Conservation (phyloP, 2,329 filamentous ascomycete species). For the Colletotrichum gigasporum region DNA sequence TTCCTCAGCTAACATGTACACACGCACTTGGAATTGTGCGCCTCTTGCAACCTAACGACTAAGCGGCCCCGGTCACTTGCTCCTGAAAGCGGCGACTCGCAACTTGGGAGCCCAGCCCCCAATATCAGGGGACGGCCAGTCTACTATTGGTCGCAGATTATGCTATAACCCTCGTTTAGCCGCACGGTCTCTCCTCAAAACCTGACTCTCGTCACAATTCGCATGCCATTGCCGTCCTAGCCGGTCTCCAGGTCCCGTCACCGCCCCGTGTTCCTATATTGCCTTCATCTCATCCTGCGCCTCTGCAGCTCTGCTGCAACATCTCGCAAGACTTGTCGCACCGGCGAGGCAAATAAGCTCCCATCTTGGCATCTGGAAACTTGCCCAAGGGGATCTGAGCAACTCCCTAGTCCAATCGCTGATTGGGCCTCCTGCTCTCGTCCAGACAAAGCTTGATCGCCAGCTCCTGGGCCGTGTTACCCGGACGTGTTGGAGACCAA, state of each 20-base stretch:
- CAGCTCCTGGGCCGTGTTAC: neutral
- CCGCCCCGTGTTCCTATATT: slow-evolving; percentile 12
- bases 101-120: neutral
- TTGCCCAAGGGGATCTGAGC: slow-evolving; percentile 14
- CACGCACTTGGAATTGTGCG: no score
- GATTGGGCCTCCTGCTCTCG: slow-evolving; percentile 1
- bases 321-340: slow-evolving; percentile 16
- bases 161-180: slow-evolving; percentile 13
- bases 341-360: slow-evolving; percentile 16
- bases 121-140: neutral
- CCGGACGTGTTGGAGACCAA: slow-evolving; percentile 6
- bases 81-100: neutral
- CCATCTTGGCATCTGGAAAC: slow-evolving; percentile 29
- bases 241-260: slow-evolving; percentile 16
- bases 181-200: slow-evolving; percentile 22
- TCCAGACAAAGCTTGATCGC: slow-evolving; percentile 15
- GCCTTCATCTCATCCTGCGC: slow-evolving; percentile 26
- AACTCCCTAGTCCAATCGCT: neutral
- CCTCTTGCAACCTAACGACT: neutral
- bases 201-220: slow-evolving; percentile 19
- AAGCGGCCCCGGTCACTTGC: neutral
- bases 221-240: slow-evolving; percentile 14
- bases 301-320: neutral
- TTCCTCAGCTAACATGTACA: no score
- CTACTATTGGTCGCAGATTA: slow-evolving; percentile 1